These are phyloP conservation scores for Uronychia setigera DNA, from an alignment of 73 alveolate genomes.

Conservation along the genomic window DNA sequence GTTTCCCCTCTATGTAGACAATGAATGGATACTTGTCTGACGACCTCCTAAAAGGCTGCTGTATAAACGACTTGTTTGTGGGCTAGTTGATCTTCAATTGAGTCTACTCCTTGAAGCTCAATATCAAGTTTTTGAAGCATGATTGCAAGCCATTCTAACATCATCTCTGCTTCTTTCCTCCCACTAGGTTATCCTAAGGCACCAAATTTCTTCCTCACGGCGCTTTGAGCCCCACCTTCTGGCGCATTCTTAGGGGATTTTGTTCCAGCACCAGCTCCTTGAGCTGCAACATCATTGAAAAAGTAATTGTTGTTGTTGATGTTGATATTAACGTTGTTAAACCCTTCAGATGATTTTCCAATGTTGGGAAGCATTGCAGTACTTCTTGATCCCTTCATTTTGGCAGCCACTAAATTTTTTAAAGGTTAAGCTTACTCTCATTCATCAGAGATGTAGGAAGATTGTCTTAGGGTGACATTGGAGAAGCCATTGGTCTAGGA, in stretches of 20 bases:
- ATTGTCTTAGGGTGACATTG: background rate
- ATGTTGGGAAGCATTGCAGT: background rate
- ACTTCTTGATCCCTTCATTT: background rate
- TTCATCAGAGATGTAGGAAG: background rate
- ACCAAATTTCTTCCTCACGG: background rate
- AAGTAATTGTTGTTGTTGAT: background rate
- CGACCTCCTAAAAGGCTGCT: constrained; percentile 56
- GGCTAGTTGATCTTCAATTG: constrained; percentile 9
- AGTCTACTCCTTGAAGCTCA: constrained; percentile 4
- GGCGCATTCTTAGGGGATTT: background rate
- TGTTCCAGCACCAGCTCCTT: background rate
- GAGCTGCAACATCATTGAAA: background rate
- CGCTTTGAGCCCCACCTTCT: background rate
- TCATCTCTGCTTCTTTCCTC: constrained; percentile 37
- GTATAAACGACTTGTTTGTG: constrained; percentile 43
- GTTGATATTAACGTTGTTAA: background rate
- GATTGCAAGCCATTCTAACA: constrained; percentile 9
- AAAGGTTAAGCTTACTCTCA: background rate
- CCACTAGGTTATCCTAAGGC: constrained; percentile 19
- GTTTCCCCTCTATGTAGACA: constrained; percentile 58
- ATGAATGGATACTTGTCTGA: constrained; percentile 48
- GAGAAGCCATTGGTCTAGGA: background rate
- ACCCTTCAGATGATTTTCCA: background rate
- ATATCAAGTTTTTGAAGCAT: constrained; percentile 27
- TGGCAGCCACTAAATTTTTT: background rate